Percentiles rank a stretch among this genome's conserved stretches.
phyloP scores from a whole-genome alignment of 495 filamentous ascomycete species.

The Penicillium herquei region DNA sequence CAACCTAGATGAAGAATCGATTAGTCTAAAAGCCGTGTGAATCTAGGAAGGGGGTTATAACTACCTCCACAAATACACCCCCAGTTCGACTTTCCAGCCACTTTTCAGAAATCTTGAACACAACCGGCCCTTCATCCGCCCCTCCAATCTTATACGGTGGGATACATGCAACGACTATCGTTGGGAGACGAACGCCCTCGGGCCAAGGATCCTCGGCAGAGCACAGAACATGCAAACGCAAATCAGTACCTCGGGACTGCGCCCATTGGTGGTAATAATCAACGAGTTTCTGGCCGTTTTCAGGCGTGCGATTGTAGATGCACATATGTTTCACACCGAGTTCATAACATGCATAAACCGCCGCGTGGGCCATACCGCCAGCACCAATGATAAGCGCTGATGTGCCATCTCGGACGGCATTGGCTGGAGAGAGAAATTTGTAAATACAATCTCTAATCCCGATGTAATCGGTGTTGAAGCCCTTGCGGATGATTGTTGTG shows the following conservation, averaged over 20 bases:
- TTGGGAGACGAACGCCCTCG: conserved; percentile 55
- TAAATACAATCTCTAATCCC: conserved; percentile 63
- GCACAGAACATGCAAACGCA: conserved; percentile 48
- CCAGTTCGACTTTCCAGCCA: conserved; percentile 76
- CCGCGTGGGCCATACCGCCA: conserved; percentile 62
- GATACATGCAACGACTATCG: conserved; percentile 67
- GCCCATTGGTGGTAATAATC: conserved; percentile 30
- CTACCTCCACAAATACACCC: conserved; percentile 66
- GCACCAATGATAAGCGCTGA: conserved; percentile 58
- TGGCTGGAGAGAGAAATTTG: conserved; percentile 49
- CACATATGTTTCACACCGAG: conserved; percentile 57
- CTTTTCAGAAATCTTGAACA: conserved; percentile 59
- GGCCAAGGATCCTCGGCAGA: conserved; percentile 49
- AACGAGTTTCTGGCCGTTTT: conserved; percentile 55
- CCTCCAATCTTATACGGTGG: conserved; percentile 50
- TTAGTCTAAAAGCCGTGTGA: neutral
- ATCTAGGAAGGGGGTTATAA: neutral
- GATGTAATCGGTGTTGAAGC: conserved; percentile 65
- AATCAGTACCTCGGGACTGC: conserved; percentile 23
- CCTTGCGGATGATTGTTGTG: conserved; percentile 42
- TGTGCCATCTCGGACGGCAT: conserved; percentile 41
- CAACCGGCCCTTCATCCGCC: conserved; percentile 52
- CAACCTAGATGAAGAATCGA: conserved; percentile 47
- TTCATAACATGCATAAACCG: conserved; percentile 60
- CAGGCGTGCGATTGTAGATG: conserved; percentile 58